Percentiles rank a stretch among this genome's conserved stretches.
Evolutionary conservation across 176 grass and related monocot genomes (phyloP).

Genomic region (Triticum urartu): DNA sequence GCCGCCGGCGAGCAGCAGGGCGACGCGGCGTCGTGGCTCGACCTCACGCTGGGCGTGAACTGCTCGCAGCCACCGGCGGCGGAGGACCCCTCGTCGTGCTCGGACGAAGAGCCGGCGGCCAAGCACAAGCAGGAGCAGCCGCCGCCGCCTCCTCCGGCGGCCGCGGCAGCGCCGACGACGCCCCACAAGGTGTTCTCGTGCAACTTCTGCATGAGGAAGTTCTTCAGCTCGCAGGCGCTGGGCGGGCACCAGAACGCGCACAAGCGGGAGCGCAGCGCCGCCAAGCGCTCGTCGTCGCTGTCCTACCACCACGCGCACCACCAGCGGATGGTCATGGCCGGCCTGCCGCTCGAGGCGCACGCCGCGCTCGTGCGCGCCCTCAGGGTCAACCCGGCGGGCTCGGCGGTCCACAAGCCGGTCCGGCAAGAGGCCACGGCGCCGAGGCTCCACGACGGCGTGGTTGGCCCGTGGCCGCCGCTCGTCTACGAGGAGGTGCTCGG

Average conservation of each 20-base stretch:
- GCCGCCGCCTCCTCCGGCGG: background rate
- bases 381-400: constrained; percentile 38
- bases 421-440: constrained; percentile 37
- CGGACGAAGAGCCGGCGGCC: constrained; percentile 7
- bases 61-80: background rate
- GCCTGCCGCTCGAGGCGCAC: constrained; percentile 72
- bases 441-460: constrained; percentile 45
- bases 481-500: constrained; percentile 46
- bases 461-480: constrained; percentile 35
- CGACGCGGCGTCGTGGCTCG: constrained; percentile 38
- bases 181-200: constrained; percentile 88
- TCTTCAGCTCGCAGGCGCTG: constrained; percentile 89
- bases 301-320: constrained; percentile 29
- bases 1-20: constrained; percentile 11
- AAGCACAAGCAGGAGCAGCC: background rate
- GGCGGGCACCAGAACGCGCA: constrained; percentile 94
- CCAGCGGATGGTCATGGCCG: constrained; percentile 59
- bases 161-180: background rate
- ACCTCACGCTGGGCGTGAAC: constrained; percentile 51
- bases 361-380: constrained; percentile 50
- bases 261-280: constrained; percentile 78
- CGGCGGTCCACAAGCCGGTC: constrained; percentile 39
- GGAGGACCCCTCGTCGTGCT: constrained; percentile 24
- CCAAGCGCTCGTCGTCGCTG: constrained; percentile 44
- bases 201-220: constrained; percentile 92